Evolutionary conservation across 2,329 filamentous ascomycete genomes (phyloP).

Genomic region (Fusarium stilboides): DNA sequence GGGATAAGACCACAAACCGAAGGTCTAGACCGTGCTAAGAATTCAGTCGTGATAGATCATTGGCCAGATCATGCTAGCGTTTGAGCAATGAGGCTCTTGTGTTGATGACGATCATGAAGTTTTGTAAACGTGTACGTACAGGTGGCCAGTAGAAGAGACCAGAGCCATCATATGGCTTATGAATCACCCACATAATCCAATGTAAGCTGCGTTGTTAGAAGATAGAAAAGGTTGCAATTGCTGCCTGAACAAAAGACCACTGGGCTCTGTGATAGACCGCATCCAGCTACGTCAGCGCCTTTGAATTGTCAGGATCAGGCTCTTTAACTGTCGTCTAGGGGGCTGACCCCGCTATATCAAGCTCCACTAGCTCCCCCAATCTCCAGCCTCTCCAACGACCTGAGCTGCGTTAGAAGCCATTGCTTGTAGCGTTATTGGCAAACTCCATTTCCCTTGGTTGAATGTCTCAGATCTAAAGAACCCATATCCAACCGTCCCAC

Average conservation of each 20-base stretch:
- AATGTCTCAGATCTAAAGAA: constrained; percentile 27
- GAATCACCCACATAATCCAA: constrained; percentile 23
- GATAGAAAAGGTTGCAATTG: not conserved
- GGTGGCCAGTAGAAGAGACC: constrained; percentile 12
- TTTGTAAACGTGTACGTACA: constrained; percentile 25
- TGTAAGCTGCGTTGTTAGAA: constrained; percentile 2
- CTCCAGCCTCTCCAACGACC: constrained; percentile 15
- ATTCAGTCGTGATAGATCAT: not conserved
- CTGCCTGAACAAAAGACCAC: constrained; percentile 14
- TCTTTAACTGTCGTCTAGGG: constrained; percentile 12
- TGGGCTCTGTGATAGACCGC: too few species aligned
- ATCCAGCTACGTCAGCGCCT: not conserved
- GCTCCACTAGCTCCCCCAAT: constrained; percentile 38
- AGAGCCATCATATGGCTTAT: constrained; percentile 15
- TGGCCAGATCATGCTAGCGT: constrained; percentile 30
- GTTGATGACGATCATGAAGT: constrained; percentile 44
- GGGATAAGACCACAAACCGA: not conserved
- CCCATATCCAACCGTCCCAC: constrained; percentile 11
- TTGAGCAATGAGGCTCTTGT: constrained; percentile 35
- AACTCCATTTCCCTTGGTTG: constrained; percentile 15
- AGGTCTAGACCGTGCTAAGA: constrained; percentile 23
- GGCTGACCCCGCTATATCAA: constrained; percentile 37
- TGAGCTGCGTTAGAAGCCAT: constrained; percentile 12
- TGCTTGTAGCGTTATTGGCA: not conserved
- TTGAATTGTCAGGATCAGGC: constrained; percentile 20